Evolutionary conservation across 1,284 basidiomycete genomes (phyloP).

Genomic region (Peniophora sp.): DNA sequence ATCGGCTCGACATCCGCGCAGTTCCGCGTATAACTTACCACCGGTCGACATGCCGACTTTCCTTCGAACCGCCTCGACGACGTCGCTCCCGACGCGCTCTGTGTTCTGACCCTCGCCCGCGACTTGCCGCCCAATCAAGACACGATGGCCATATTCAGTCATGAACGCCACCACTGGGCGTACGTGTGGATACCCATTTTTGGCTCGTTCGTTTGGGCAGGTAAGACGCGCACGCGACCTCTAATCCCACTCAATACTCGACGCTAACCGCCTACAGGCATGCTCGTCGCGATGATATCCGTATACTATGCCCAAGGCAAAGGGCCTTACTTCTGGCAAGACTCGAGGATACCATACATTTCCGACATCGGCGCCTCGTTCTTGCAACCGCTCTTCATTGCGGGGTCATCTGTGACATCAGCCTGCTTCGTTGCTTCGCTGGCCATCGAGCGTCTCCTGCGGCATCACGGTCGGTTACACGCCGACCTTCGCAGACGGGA

Average conservation of each 20-base stretch:
- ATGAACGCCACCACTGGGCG: conserved; percentile 40
- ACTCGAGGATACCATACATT: conserved; percentile 59
- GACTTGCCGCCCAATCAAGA: background rate
- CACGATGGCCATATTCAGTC: conserved; percentile 13
- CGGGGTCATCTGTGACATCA: conserved; percentile 52
- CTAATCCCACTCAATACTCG: no score
- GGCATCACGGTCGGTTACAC: conserved; percentile 57
- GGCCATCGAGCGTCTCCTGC: conserved; percentile 48
- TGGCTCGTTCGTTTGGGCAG: conserved; percentile 56
- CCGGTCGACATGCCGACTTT: background rate
- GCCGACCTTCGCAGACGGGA: conserved; percentile 52
- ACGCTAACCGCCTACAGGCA: conserved; percentile 25
- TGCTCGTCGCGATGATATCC: conserved; percentile 57
- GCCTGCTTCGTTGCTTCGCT: conserved; percentile 53
- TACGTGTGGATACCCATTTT: conserved; percentile 59
- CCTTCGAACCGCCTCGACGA: background rate
- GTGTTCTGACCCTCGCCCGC: background rate
- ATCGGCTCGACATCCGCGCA: no score
- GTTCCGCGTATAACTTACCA: no score
- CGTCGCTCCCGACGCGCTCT: no score
- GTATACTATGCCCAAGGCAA: conserved; percentile 49
- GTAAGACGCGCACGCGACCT: conserved; percentile 18
- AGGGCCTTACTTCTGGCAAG: conserved; percentile 40
- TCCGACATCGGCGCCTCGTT: conserved; percentile 65
- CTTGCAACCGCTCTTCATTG: conserved; percentile 66